Evolutionary conservation across 1,284 basidiomycete genomes (phyloP), one percentile per base, ranked within the genome.

Genomic region (Ustilago cynodontis): DNA sequence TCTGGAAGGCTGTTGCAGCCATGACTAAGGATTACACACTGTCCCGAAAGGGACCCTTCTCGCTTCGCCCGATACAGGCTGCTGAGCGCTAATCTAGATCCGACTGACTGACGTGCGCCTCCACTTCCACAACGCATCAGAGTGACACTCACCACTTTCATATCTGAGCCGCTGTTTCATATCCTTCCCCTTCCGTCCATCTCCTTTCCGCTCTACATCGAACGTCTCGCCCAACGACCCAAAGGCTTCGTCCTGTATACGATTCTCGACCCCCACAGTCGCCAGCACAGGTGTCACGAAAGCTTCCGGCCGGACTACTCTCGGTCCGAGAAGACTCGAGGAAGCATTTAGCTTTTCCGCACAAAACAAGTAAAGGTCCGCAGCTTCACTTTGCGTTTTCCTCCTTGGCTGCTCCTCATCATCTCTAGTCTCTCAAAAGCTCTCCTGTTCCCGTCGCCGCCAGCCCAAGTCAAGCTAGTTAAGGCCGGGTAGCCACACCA

Each of bases 51-150:
- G 61, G 54, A 64, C 61, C 61, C 54, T 62, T 45, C 28, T 9
- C 29, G 20, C 41, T 9, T 20, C 9, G 45, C 37, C 49, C 41
- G 28, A 33, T 55, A 55, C 20, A 43, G n/a, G 41, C 41, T 43
- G 41, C 18, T n/a, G 7, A 43, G 8, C 41, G 20, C 41, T 31
- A 57, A 51, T 5, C 22, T 22, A 9, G 51, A 24, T 39, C 33
- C 29, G 39, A 22, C 6, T 58, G 41, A 63, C 52, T 69, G 66
- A 64, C 61, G 67, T 63, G 66, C 39, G 43, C 67, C 67, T 70
- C 67, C 67, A 70, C 67, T 70, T 64, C 7, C 3, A 22, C 26
- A 37, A 58, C 29, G 39, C 29, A 4, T 41, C 18, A 20, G n/a
- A n/a, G 41, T 43, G 41, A 43, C 41, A 22, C 41, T 43, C 10